Evolutionary conservation across 176 grass and related monocot genomes (phyloP), one percentile per base, ranked within the genome.

Genomic region (Hsuehochloa calcarea): DNA sequence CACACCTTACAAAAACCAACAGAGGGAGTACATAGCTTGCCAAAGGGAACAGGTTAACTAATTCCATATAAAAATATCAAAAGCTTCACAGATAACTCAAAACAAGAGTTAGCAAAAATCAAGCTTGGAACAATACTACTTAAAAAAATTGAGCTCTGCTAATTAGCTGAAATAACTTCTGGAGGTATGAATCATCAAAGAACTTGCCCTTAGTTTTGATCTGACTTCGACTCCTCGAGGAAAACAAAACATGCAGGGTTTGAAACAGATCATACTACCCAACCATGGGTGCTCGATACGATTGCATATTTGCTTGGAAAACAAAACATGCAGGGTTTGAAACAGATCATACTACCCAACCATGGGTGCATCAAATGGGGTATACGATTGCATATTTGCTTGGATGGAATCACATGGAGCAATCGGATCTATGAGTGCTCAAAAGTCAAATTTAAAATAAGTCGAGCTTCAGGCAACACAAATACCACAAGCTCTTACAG

Each of bases 381-480:
- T 39, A 86, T 71, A 17, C 39, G 41, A 37, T 79, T 70, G 61
- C 14, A 64, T 49, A 22, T 47, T 84, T 74, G 14, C 29, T 65
- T 40, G 20, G 12, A 65, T 63, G 43, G 34, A 71, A 61, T 39
- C 38, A n/a, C n/a, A 66, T 75, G 55, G 75, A 75, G 52, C 25
- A 80, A 49, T 75, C 68, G 34, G 65, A 81, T 75, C 38, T 68
- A 74, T 59, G 20, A 66, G 27, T 73, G 49, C 23, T 65, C 37
- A n/a, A 75, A 86, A 73, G 1, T 65, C 62, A 64, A 78, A 54
- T 26, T 64, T 39, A 20, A 72, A 84, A 43, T 56, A 75, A 43
- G 43, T 51, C 26, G 64, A 55, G 4, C 12, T 73, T 62, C 49
- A 75, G 19, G 72, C 29, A 84, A 27, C 71, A 80, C 13, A 83